phyloP scores from a whole-genome alignment of 331 rosid species.

The Ulmus americana region DNA sequence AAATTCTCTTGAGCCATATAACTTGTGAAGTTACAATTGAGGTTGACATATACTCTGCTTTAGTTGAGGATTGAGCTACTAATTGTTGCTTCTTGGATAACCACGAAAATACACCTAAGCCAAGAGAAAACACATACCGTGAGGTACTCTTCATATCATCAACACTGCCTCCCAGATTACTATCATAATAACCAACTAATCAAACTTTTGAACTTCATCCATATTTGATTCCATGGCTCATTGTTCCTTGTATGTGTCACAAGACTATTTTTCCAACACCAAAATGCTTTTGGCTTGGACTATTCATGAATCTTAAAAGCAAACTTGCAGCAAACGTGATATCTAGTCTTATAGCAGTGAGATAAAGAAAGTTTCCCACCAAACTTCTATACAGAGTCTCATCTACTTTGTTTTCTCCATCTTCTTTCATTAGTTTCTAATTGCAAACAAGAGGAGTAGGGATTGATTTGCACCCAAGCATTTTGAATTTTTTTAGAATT shows the following conservation, averaged over 20 bases:
- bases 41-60: neutral
- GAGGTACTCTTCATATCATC: neutral
- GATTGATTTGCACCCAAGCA: neutral
- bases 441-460: neutral
- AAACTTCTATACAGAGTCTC: neutral
- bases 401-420: neutral
- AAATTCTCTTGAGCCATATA: neutral
- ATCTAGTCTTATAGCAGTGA: neutral
- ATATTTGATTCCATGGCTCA: neutral
- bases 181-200: neutral
- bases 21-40: neutral
- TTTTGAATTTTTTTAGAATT: neutral
- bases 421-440: neutral
- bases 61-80: neutral
- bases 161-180: neutral
- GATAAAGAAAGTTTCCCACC: neutral
- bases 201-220: neutral
- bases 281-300: conserved; percentile 1
- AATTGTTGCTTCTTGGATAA: neutral
- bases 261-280: neutral
- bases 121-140: neutral
- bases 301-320: neutral
- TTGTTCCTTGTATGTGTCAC: neutral
- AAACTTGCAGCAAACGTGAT: neutral
- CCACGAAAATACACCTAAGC: neutral